phyloP scores from a whole-genome alignment of 805 yeast species.

The Clavispora fructus region DNA sequence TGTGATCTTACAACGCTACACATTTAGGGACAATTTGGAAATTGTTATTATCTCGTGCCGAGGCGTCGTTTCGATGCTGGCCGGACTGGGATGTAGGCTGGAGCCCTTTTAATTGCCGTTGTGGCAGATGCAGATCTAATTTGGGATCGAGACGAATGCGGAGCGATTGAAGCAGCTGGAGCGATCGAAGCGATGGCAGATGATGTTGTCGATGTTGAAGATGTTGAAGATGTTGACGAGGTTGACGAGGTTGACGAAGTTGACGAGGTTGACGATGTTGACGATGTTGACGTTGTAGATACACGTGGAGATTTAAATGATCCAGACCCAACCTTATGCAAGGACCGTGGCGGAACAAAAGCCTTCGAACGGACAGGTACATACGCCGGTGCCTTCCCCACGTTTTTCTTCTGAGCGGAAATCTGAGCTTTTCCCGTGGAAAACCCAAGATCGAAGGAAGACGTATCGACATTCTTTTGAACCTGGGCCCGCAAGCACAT shows the following conservation, averaged over 20 bases:
- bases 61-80: slow-evolving; percentile 10
- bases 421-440: background rate
- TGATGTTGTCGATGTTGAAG: too few relatives aligned
- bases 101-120: slow-evolving; percentile 20
- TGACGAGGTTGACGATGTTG: too few relatives aligned
- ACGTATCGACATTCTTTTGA: slow-evolving; percentile 5
- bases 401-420: background rate
- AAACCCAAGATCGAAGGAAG: slow-evolving; percentile 1
- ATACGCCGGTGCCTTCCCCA: slow-evolving; percentile 5
- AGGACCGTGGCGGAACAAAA: background rate
- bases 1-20: too few relatives aligned
- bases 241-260: too few relatives aligned
- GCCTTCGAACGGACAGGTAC: slow-evolving; percentile 1
- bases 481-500: slow-evolving; percentile 8
- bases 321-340: background rate
- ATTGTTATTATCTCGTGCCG: slow-evolving; percentile 6
- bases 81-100: slow-evolving; percentile 29
- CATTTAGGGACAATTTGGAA: too few relatives aligned
- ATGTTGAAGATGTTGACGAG: too few relatives aligned
- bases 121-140: background rate
- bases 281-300: background rate
- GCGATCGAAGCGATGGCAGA: too few relatives aligned
- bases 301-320: background rate
- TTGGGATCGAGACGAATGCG: background rate
- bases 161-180: too few relatives aligned